Percentiles rank a stretch among this genome's conserved stretches.
Conservation (phyloP, 1,284 basidiomycete genomes). For the Fomitopsis betulina region DNA sequence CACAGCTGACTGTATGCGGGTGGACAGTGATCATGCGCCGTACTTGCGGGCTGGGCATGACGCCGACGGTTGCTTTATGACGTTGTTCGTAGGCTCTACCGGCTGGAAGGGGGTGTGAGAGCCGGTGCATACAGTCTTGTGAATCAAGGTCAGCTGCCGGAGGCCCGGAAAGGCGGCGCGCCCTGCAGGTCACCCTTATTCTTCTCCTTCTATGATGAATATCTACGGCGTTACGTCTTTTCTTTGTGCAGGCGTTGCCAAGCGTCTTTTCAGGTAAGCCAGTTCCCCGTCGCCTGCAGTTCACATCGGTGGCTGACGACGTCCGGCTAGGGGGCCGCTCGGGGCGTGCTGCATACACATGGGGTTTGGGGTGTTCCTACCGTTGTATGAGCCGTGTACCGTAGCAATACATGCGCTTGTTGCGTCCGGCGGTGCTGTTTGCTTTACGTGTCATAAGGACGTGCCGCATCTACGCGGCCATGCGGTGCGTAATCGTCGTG, state of each 20-base stretch:
- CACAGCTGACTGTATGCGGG: not conserved
- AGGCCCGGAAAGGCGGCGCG: not conserved
- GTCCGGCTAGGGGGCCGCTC: not conserved
- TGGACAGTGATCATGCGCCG: not conserved
- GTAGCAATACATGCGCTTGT: constrained; percentile 2
- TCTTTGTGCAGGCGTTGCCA: not conserved
- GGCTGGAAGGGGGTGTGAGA: not conserved
- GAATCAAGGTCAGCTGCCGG: not conserved
- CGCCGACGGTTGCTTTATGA: not conserved
- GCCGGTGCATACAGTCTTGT: not conserved
- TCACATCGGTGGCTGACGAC: not conserved
- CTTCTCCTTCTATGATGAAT: not conserved
- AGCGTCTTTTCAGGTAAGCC: not conserved
- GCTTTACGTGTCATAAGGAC: not conserved
- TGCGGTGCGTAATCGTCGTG: not conserved
- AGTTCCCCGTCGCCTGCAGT: not conserved
- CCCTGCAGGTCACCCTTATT: not conserved
- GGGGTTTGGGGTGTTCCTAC: constrained; percentile 1
- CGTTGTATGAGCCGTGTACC: constrained; percentile 8
- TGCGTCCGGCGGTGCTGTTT: not conserved
- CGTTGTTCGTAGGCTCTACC: not conserved
- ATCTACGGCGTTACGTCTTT: not conserved
- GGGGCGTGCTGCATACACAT: constrained; percentile 7
- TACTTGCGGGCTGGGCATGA: not conserved
- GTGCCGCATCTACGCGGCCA: not conserved